Evolutionary conservation across 805 yeast genomes (phyloP), one percentile per base, ranked within the genome.

Genomic region (Cyberlindnera amylophila): DNA sequence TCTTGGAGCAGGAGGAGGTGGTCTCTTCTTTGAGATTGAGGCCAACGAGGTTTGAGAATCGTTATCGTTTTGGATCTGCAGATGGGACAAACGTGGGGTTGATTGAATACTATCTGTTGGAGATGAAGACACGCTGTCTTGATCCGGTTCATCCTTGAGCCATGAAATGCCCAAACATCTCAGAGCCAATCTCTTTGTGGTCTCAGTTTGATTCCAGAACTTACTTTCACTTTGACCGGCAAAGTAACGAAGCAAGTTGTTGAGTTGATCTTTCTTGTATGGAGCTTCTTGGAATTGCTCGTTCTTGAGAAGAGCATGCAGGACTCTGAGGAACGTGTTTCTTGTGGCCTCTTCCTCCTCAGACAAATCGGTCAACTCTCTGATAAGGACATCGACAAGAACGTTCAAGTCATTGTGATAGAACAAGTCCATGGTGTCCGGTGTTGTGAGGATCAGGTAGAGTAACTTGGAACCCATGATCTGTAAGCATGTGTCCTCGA

Each of bases 321-420:
- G 53, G 3, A 89, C 88, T 43, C 93, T 71, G 32, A 90, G 63
- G 54, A 83, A 88, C 10, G 88, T 78, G 55, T 82, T 81, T 41
- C 86, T 77, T 32, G 81, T 63, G 9, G 73, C 64, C 44, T 74
- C 82, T 30, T 77, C 76, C 16, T 75, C 76, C 11, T 70, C 73
- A 17, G 89, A 76, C 32, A 87, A 62, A 54, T 90, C 81, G 50
- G 75, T 75, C 41, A 91, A 67, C 57, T 90, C 96, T 40, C 98
- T 67, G 1, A 90, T 70, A 39, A 90, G 70, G 9, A 90, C 89
- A 55, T 88, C 96, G 12, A 85, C 80, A 43, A 90, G 72, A 6
- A 90, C 95, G 53, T 83, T 81, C 45, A 90, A 64, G 59, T 90
- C 98, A 54, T 90, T 90, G 47, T 86, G 69, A 58, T 90, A 90